Base-by-base conservation (phyloP, 2,329 filamentous ascomycete species). In the Fusarium setosum region DNA sequence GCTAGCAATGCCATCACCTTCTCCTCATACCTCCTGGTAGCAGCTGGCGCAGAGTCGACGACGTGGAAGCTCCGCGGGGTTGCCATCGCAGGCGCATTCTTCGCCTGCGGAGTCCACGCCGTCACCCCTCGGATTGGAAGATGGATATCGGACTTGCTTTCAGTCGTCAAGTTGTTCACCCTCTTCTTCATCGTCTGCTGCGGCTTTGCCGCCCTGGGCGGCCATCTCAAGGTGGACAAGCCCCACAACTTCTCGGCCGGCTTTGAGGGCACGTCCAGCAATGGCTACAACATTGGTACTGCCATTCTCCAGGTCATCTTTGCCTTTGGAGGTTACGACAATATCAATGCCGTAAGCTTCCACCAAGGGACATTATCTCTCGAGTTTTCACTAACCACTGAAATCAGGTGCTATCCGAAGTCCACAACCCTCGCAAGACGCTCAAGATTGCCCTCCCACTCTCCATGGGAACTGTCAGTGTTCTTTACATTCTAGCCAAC, bases 101-200 rank as follows among this genome's bases (percentile, higher is more conserved):
- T 60, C 6, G 20, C 57, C 5, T 47, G 45, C 11, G 57, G 44
- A 32, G 55, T 63, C 4, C 58, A 63, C 15, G 55, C 57, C 0
- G 49, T 58, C 0, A 45, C 52, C 10, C 58, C 61, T 0, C 32
- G 29, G 2, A 11, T 40, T 15, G 61, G 61, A 18, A 38, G 61
- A 37, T 49, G 52, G 35, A 24, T 63, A 8, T 54, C 55, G 7
- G 61, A 63, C 17, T 0, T 61, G 1, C 12, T 63, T 2, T 63
- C 61, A 4, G 32, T 45, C 6, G 49, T 63, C 29, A 63, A 63
- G 21, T 34, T 63, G 5, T 63, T 63, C 17, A 61, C 53, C 2
- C 48, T 61, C 15, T 45, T 53, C 3, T 63, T 63, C 18, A 63
- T 63, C 7, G 61, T 63, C 6, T 63, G 61, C 10, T 61, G 58